These are phyloP conservation scores for Cutaneotrichosporon spelunceum DNA, from an alignment of 1,284 basidiomycete species.

Conservation along the genomic window DNA sequence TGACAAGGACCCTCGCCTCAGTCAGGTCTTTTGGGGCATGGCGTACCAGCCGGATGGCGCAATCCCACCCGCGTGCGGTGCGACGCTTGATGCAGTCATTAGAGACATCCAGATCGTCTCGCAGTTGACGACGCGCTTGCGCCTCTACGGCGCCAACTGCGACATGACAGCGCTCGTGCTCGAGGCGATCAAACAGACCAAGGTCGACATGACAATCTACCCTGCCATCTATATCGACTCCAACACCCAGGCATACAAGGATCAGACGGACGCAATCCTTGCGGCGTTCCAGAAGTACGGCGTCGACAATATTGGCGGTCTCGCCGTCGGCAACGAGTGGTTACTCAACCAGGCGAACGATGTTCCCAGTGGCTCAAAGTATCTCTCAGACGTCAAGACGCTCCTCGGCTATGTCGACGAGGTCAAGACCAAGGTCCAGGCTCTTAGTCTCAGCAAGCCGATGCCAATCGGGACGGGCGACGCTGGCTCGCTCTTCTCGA, in stretches of 20 bases:
- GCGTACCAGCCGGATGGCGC: constrained; percentile 64
- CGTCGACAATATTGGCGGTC: constrained; percentile 67
- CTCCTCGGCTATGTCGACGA: constrained; percentile 65
- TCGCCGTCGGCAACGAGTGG: constrained; percentile 62
- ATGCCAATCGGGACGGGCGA: constrained; percentile 84
- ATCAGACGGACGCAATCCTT: constrained; percentile 68
- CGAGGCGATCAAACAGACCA: constrained; percentile 79
- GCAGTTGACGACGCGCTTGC: constrained; percentile 47
- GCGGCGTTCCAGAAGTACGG: constrained; percentile 69
- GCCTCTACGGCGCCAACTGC: constrained; percentile 54
- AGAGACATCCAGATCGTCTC: constrained; percentile 53
- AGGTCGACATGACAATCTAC: constrained; percentile 80
- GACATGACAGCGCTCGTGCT: constrained; percentile 58
- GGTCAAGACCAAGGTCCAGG: constrained; percentile 58
- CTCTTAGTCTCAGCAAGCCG: constrained; percentile 53
- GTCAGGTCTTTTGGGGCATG: constrained; percentile 66
- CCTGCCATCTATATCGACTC: constrained; percentile 74
- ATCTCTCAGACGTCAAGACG: constrained; percentile 48
- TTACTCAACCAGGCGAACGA: constrained; percentile 57
- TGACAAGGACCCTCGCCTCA: constrained; percentile 60
- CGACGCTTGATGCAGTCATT: constrained; percentile 35
- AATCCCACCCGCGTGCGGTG: constrained; percentile 7
- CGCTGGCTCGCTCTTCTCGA: constrained; percentile 82
- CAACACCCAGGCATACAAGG: constrained; percentile 63
- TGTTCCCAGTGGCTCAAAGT: constrained; percentile 31